Evolutionary conservation across 2,329 filamentous ascomycete genomes (phyloP), one percentile per base, ranked within the genome.

Genomic region (Corinectria fuckeliana): DNA sequence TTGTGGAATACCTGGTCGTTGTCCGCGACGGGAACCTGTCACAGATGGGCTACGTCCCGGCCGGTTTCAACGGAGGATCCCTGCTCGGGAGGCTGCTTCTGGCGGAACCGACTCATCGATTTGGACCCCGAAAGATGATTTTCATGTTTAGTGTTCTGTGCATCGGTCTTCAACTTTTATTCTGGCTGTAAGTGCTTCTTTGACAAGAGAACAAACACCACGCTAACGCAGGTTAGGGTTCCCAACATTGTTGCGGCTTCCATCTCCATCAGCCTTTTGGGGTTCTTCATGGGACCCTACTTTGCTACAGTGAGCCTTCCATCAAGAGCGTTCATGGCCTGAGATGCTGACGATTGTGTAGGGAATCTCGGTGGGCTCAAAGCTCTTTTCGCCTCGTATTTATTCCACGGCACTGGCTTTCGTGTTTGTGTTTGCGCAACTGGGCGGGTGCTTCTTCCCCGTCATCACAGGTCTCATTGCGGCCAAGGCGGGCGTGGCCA

Each of bases 1-100:
- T 89, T 0, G 86, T 89, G 2, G 85, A 88, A 63, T 90, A 86
- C 55, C 78, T 90, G 3, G 82, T 88, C 6, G 79, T 80, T 2
- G 84, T 85, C n/a, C 82, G 87, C 0, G 75, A 82, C 3, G 86
- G 86, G 0, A 75, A 83, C 2, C 74, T 89, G 0, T 77, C 82
- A 0, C 76, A 82, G 16, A 83, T 88, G 72, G 87, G 86, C 0
- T 90, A 89, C 50, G 82, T 90, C 0, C 83, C 86, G 0, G 82
- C 86, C 0, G 86, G 85, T 3, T 85, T 84, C 64, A 86, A 81
- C 45, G 86, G 84, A 2, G 87, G 87, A 0, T 77, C 78, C 0
- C 77, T 88, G 3, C 77, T 88, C 0, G 86, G 86, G 0, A 76
- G 86, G 5, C 62, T 88, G 0, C 53, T 88, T 0, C 77, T 88